Evolutionary conservation across 2,329 filamentous ascomycete species (phyloP), one percentile per base, ranked within the genome.

Genomic region (Mariannaea elegans): DNA sequence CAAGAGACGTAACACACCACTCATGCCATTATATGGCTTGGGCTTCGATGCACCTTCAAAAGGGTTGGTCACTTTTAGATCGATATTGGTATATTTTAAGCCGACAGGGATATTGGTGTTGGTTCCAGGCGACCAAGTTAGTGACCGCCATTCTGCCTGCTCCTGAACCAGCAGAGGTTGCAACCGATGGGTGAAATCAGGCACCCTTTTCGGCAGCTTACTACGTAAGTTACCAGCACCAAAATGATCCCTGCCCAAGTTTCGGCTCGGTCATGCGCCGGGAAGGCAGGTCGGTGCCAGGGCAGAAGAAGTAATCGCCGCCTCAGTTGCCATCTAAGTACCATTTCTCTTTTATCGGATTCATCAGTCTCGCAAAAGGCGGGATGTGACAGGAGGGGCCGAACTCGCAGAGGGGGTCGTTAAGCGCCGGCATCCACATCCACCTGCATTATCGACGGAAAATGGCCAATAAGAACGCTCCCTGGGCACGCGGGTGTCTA

Each of bases 351-450:
- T 13, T 31, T 42, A 41, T 44, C 42, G n/a, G 44, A 46, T 44
- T 48, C 47, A 23, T 36, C 45, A 48, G 42, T 52, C 49, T 58
- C 50, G 38, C 44, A 44, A 21, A 16, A 4, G 45, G 38, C 23
- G 55, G 31, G 49, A 51, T 55, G 55, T 59, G 49, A 59, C 51
- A 54, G 41, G 34, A 36, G 27, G 24, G 16, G 36, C 32, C 5
- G 36, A 19, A 16, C 8, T 3, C 9, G 36, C 5, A n/a, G 36
- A 39, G 36, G 36, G 55, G 63, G 61, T 59, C 60, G 65, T 71
- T 70, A 70, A 70, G 68, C 68, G 68, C 68, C 63, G 65, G 47
- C 68, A 62, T 54, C 59, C 68, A 70, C 65, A 59, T 61, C 38
- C 56, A 62, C 66, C 65, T 52, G 66, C 66, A 65, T 69, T 45